These are phyloP conservation scores for Thraustotheca clavata DNA, from an alignment of 352 stramenopile species.

Conservation along the genomic window DNA sequence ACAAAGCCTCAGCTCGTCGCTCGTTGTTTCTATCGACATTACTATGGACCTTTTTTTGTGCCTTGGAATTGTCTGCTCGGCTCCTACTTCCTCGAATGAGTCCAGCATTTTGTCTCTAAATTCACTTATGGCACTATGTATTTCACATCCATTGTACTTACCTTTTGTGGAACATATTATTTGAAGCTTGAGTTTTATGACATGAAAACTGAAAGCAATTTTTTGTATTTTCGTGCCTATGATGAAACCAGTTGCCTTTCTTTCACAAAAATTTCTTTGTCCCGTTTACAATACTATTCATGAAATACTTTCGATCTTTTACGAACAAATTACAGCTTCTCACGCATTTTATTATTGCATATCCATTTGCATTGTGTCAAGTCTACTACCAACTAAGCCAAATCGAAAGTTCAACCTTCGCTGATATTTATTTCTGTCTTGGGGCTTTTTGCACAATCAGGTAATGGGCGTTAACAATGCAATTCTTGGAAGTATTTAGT, in stretches of 20 bases:
- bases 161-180: no score
- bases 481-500: conserved; percentile 5
- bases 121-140: not conserved
- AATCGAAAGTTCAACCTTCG: not conserved
- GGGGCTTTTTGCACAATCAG: not conserved
- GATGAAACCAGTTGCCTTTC: no score
- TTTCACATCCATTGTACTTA: no score
- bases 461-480: conserved; percentile 6
- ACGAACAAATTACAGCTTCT: conserved; percentile 1
- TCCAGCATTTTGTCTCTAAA: not conserved
- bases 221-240: no score
- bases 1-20: not conserved
- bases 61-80: no score
- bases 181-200: no score
- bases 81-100: not conserved
- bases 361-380: no score
- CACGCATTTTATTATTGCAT: not conserved
- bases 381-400: no score
- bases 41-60: not conserved
- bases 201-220: no score
- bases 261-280: no score
- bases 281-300: no score
- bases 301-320: no score
- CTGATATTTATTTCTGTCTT: not conserved
- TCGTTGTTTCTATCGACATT: not conserved